These are phyloP conservation scores for Durio zibethinus DNA, from an alignment of 345 rosid species.

Conservation along the genomic window DNA sequence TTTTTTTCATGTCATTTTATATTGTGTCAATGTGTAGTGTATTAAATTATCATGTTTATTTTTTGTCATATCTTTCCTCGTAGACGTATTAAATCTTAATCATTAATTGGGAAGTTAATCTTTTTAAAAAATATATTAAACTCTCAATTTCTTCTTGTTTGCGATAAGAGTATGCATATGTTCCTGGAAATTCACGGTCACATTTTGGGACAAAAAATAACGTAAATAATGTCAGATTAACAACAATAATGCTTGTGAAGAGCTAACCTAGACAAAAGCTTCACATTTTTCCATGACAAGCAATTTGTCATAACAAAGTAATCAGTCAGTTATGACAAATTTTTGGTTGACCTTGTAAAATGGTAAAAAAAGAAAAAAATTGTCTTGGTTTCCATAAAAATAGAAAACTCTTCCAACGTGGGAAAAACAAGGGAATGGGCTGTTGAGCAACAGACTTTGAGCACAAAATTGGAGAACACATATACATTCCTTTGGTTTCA, in stretches of 20 bases:
- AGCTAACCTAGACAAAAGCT: neutral
- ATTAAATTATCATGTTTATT: too few species aligned
- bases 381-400: neutral
- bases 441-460: too few species aligned
- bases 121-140: too few species aligned
- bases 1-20: too few species aligned
- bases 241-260: neutral
- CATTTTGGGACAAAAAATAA: too few species aligned
- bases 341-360: neutral
- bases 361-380: neutral
- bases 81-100: neutral
- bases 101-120: neutral
- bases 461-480: too few species aligned
- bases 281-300: neutral
- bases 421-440: neutral
- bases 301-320: neutral
- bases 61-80: neutral
- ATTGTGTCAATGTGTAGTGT: too few species aligned
- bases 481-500: neutral
- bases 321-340: neutral
- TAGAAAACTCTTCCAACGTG: neutral
- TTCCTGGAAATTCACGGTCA: too few species aligned
- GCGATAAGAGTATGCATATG: too few species aligned
- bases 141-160: too few species aligned
- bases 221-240: too few species aligned